A percentile compares a stretch with the other conserved stretches of the same genome.
phyloP scores from a whole-genome alignment of 2,329 filamentous ascomycete species.

The Ustulina deusta region DNA sequence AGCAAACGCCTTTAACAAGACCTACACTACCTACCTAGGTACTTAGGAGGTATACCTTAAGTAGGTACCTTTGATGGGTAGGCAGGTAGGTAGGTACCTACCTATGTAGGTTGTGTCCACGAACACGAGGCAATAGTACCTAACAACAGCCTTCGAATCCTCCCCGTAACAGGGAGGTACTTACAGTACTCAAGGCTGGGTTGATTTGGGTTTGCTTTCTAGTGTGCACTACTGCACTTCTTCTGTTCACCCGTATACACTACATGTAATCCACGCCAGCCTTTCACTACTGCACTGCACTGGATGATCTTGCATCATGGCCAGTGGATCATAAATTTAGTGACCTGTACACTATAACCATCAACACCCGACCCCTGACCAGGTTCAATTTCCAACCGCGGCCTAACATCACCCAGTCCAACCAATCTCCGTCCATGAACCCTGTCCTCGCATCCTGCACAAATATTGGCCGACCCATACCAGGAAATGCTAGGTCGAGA shows the following conservation, averaged over 20 bases:
- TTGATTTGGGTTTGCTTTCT: neutral
- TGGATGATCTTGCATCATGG: conserved; percentile 23
- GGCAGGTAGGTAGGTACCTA: too few species aligned
- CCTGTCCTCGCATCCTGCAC: conserved; percentile 30
- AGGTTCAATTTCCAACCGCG: conserved; percentile 37
- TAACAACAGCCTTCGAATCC: neutral
- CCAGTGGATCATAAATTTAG: conserved; percentile 28
- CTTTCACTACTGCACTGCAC: neutral
- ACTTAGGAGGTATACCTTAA: too few species aligned
- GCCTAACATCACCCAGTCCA: conserved; percentile 32
- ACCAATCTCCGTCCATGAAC: conserved; percentile 33
- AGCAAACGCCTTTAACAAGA: neutral
- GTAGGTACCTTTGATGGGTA: too few species aligned
- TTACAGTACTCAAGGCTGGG: neutral
- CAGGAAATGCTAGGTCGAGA: conserved; percentile 11
- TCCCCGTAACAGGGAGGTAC: neutral
- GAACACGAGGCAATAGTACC: too few species aligned
- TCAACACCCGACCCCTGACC: conserved; percentile 35
- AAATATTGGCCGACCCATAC: conserved; percentile 14
- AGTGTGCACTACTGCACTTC: neutral
- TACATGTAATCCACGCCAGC: neutral
- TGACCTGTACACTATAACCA: too few species aligned
- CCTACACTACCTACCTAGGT: too few species aligned
- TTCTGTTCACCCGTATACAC: neutral
- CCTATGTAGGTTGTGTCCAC: too few species aligned